Percentiles rank a stretch among this genome's conserved stretches.
Conservation (phyloP, 768 basidiomycete species). For the Kwoniella newhampshirensis region DNA sequence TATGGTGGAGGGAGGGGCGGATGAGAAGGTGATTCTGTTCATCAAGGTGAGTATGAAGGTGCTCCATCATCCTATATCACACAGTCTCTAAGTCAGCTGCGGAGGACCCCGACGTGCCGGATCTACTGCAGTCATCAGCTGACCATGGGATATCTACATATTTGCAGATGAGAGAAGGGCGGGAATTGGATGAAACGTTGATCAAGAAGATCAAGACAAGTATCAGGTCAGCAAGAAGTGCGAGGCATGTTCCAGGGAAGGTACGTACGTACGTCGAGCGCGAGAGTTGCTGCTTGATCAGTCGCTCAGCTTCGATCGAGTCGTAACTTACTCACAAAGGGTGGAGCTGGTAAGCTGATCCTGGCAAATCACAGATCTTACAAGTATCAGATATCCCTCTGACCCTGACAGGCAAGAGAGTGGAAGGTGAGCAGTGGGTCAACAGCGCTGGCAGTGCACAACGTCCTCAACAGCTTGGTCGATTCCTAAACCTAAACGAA, state of each 20-base stretch:
- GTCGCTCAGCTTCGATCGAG: not conserved
- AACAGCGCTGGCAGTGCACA: too few relatives aligned
- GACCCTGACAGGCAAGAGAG: constrained; percentile 76
- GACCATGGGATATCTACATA: not conserved
- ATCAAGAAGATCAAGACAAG: constrained; percentile 63
- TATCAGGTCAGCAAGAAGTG: constrained; percentile 65
- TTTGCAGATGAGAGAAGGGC: constrained; percentile 55
- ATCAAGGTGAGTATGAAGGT: constrained; percentile 57
- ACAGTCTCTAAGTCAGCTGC: too few relatives aligned
- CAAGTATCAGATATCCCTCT: constrained; percentile 72
- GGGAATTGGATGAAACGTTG: constrained; percentile 59
- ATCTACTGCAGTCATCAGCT: too few relatives aligned
- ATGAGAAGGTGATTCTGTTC: constrained; percentile 76
- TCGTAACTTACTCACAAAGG: not conserved
- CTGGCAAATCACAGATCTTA: constrained; percentile 59
- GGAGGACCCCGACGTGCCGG: too few relatives aligned
- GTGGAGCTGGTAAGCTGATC: too few relatives aligned
- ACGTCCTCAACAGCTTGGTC: too few relatives aligned
- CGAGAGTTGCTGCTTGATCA: not conserved
- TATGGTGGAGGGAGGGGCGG: constrained; percentile 63
- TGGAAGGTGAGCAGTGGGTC: constrained; percentile 60
- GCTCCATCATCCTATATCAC: too few relatives aligned
- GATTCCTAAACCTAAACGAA: too few relatives aligned
- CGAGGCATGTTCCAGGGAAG: constrained; percentile 73
- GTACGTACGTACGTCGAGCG: constrained; percentile 59